Conservation (phyloP, 2,329 filamentous ascomycete genomes). For the Aspergillus candidus region DNA sequence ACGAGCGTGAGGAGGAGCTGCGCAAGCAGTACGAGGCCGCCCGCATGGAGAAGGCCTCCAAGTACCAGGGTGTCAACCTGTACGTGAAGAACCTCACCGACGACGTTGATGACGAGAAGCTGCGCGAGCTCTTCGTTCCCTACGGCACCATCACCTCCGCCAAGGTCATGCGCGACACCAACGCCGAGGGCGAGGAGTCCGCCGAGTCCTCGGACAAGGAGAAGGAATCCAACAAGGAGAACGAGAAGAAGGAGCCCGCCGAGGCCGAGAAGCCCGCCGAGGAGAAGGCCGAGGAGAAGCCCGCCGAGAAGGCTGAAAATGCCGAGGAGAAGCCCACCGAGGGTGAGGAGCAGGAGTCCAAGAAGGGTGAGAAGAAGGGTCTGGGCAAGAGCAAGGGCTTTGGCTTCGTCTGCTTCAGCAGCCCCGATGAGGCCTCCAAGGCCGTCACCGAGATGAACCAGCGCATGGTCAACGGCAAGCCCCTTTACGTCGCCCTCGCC, state of each 20-base stretch:
- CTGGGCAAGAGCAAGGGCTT: conserved; percentile 99
- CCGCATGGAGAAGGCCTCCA: conserved; percentile 95
- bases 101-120: conserved; percentile 95
- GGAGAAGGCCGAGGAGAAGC: conserved; percentile 41
- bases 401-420: conserved; percentile 99
- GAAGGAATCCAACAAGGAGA: conserved; percentile 35
- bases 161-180: conserved; percentile 95
- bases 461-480: conserved; percentile 96
- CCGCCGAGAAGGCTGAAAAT: conserved; percentile 27
- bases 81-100: conserved; percentile 99
- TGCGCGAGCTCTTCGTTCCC: conserved; percentile 84
- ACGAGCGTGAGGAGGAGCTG: conserved; percentile 98
- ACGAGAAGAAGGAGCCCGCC: conserved; percentile 42
- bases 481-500: conserved; percentile 92
- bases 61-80: conserved; percentile 98
- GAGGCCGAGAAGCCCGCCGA: conserved; percentile 44
- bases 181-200: conserved; percentile 33
- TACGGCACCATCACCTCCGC: conserved; percentile 96
- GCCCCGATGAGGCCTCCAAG: conserved; percentile 98
- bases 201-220: conserved; percentile 43
- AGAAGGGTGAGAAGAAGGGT: conserved; percentile 56
- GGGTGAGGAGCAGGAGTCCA: conserved; percentile 49
- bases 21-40: conserved; percentile 98
- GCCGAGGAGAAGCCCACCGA: conserved; percentile 46
- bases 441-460: conserved; percentile 99